These are phyloP conservation scores for Stereocaulon alpinum DNA, from an alignment of 495 filamentous ascomycete genomes.

Conservation along the genomic window DNA sequence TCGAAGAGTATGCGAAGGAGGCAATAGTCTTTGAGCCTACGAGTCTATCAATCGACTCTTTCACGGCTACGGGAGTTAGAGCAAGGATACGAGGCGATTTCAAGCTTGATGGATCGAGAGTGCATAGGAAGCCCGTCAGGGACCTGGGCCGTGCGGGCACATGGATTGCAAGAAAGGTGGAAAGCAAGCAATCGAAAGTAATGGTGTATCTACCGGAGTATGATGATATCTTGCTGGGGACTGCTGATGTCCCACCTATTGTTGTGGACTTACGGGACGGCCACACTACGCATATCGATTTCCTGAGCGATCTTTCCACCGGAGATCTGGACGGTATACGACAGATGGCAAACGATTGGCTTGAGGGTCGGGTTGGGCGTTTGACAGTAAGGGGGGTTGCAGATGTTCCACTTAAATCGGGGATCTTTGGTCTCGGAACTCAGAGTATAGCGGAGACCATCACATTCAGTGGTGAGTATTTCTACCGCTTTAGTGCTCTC, in stretches of 20 bases:
- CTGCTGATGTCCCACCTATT: constrained; percentile 61
- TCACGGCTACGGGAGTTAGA: constrained; percentile 64
- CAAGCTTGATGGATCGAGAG: constrained; percentile 61
- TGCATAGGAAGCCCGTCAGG: constrained; percentile 57
- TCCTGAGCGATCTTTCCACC: constrained; percentile 62
- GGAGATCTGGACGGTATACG: constrained; percentile 70
- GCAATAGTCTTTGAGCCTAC: constrained; percentile 72
- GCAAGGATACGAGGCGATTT: constrained; percentile 74
- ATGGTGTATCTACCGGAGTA: constrained; percentile 79
- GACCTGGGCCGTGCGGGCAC: constrained; percentile 68
- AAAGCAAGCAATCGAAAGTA: constrained; percentile 57
- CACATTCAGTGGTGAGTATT: constrained; percentile 68
- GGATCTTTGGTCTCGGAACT: constrained; percentile 62
- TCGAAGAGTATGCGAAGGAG: constrained; percentile 76
- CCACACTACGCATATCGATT: constrained; percentile 62
- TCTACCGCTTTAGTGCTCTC: constrained; percentile 19
- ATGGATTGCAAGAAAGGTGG: constrained; percentile 66
- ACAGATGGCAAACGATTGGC: constrained; percentile 75
- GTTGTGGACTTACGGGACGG: constrained; percentile 66
- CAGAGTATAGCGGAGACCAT: constrained; percentile 61
- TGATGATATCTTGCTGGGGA: constrained; percentile 64
- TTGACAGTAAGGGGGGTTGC: constrained; percentile 62
- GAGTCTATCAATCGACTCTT: constrained; percentile 69
- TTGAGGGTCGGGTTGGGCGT: constrained; percentile 61
- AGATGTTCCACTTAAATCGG: constrained; percentile 59